Conservation (phyloP, 2,329 filamentous ascomycete species). For the Stagonosporopsis vannaccii region DNA sequence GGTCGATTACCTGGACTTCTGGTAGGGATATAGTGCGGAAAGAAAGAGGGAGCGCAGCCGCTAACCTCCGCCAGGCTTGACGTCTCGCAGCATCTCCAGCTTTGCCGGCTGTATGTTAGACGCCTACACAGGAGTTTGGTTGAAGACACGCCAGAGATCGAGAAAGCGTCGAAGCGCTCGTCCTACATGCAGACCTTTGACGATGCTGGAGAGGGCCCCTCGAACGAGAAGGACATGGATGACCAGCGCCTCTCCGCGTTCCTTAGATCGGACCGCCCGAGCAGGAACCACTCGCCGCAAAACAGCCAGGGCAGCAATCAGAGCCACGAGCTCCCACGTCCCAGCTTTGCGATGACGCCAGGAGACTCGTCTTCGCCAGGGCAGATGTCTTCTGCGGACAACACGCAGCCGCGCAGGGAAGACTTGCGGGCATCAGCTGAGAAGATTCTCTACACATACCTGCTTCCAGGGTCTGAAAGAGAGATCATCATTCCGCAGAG, state of each 20-base stretch:
- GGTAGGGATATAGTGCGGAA: conserved; percentile 64
- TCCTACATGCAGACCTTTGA: conserved; percentile 68
- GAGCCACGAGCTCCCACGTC: conserved; percentile 58
- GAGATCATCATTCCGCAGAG: conserved; percentile 92
- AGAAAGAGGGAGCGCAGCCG: neutral
- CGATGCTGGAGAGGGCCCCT: conserved; percentile 67
- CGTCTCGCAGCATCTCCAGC: conserved; percentile 97
- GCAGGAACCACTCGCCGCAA: conserved; percentile 55
- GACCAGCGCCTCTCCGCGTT: conserved; percentile 93
- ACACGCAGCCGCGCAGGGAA: conserved; percentile 59
- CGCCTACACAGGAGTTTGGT: conserved; percentile 93
- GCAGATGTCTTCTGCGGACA: conserved; percentile 44
- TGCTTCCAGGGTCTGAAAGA: conserved; percentile 92
- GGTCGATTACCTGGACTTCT: conserved; percentile 98
- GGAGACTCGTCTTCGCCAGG: conserved; percentile 64
- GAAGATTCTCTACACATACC: conserved; percentile 98
- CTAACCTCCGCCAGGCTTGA: conserved; percentile 77
- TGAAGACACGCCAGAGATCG: conserved; percentile 88
- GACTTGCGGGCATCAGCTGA: conserved; percentile 94
- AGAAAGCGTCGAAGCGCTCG: conserved; percentile 84
- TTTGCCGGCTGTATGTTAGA: conserved; percentile 96
- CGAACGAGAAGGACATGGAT: conserved; percentile 72
- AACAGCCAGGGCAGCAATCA: conserved; percentile 62
- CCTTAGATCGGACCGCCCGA: conserved; percentile 67
- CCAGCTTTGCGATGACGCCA: conserved; percentile 70